Base-by-base conservation (phyloP, 768 basidiomycete species). In the Clitopilus passeckerianus region DNA sequence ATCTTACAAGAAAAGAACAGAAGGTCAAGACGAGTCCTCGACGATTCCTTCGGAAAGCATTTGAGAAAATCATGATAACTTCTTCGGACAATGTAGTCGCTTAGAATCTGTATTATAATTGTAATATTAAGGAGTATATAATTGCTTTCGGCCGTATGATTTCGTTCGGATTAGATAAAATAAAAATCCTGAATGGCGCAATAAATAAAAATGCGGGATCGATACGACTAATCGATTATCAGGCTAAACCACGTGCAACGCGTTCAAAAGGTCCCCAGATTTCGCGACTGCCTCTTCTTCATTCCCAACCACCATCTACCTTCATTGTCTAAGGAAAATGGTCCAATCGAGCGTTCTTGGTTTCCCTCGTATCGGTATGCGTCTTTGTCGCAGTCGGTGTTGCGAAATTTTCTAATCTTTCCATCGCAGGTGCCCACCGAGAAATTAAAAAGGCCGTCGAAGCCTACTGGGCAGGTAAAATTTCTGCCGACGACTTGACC, bases 401-500 rank as follows among this genome's bases (percentile, higher is more conserved):
- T 55, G 54, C 1, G 1, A 30, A 16, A 55, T 20, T n/a, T 10
- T 18, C n/a, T 33, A 18, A 30, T 55, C 12, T 18, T 43, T 56
- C 60, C 57, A 58, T 54, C 56, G 55, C 64, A 95, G 93, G 93
- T 79, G 89, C 88, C 60, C 89, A 94, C 79, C 92, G 92, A 77
- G 93, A 96, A 78, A 85, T 95, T 63, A 97, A 97, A 80, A 96
- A 98, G 81, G 94, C 95, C 65, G 92, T 97, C 69, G 96, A 98
- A 77, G 90, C 93, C 59, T 98, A 98, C 82, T 99, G 97, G 97
- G 93, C 84, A 33, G 90, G 91, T 74, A 98, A 96, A 75, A 80
- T 87, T 72, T 83, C 88, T 61, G 93, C 86, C 34, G 91, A 91
- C 65, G 91, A 94, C 60, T 89, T 99, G 65, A 87, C 87, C 71